Evolutionary conservation across 2,329 filamentous ascomycete genomes (phyloP).

Genomic region (Clonostachys rhizophaga): DNA sequence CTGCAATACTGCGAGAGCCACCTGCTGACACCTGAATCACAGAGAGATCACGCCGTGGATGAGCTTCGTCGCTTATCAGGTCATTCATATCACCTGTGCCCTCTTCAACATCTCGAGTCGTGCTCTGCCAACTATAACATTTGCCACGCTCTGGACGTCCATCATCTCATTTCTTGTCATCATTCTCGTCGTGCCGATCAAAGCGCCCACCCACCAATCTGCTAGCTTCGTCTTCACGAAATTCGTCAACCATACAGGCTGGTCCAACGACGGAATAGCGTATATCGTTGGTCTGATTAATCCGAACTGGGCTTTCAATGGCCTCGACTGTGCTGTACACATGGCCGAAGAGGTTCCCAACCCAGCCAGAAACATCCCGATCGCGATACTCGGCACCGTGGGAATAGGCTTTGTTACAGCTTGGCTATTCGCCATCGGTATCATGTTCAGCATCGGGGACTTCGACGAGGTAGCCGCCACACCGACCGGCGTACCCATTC

Average conservation of each 20-base stretch:
- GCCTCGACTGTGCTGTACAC: not conserved
- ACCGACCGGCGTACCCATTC: not conserved
- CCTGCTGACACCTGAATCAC: not conserved
- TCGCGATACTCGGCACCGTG: not conserved
- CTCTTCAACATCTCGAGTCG: conserved; percentile 16
- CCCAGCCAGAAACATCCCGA: not conserved
- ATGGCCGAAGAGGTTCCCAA: not conserved
- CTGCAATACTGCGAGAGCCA: not conserved
- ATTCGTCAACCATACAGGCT: not conserved
- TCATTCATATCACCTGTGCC: conserved; percentile 12
- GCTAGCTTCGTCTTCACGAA: not conserved
- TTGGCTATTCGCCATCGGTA: not conserved
- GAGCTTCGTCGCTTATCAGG: conserved; percentile 16
- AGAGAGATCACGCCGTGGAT: conserved; percentile 12
- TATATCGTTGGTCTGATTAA: not conserved
- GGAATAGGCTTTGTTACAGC: not conserved
- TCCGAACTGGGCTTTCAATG: not conserved
- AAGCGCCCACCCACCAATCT: not conserved
- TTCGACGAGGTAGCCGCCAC: not conserved
- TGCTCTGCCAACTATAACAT: conserved; percentile 10
- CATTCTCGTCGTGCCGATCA: conserved; percentile 14
- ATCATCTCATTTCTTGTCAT: conserved; percentile 5
- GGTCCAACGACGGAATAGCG: not conserved
- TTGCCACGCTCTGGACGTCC: conserved; percentile 7
- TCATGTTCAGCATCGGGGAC: not conserved